Conservation (phyloP, 1,139 yeast genomes). For the Starmera stellimalicola region DNA sequence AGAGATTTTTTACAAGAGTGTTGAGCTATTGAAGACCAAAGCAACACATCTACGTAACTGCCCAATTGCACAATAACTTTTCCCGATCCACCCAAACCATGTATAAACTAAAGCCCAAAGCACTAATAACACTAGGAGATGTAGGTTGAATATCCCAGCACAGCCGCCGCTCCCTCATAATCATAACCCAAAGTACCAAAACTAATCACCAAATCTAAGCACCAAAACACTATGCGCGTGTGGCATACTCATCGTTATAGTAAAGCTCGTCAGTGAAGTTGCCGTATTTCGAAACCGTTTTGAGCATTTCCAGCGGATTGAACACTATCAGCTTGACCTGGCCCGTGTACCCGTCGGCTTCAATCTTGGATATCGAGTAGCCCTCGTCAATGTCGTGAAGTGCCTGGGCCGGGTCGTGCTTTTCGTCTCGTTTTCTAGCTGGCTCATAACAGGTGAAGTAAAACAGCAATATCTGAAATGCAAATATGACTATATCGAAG, state of each 20-base stretch:
- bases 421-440: background rate
- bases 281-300: no score
- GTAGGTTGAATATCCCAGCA: no score
- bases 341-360: constrained; percentile 35
- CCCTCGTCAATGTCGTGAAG: no score
- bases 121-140: no score
- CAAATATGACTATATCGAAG: constrained; percentile 22
- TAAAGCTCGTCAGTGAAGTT: background rate
- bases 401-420: no score
- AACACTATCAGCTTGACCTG: constrained; percentile 22
- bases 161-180: no score
- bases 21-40: constrained; percentile 75
- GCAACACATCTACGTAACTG: constrained; percentile 74
- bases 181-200: no score
- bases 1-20: constrained; percentile 86
- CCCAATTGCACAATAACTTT: constrained; percentile 39
- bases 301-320: constrained; percentile 21
- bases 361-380: constrained; percentile 14
- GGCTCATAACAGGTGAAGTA: constrained; percentile 14
- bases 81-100: no score
- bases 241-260: no score
- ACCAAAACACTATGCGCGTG: no score
- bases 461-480: constrained; percentile 19
- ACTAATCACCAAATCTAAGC: no score
- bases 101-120: no score